These are phyloP conservation scores for Allodekkera sacchari DNA, from an alignment of 805 yeast genomes.

Conservation along the genomic window DNA sequence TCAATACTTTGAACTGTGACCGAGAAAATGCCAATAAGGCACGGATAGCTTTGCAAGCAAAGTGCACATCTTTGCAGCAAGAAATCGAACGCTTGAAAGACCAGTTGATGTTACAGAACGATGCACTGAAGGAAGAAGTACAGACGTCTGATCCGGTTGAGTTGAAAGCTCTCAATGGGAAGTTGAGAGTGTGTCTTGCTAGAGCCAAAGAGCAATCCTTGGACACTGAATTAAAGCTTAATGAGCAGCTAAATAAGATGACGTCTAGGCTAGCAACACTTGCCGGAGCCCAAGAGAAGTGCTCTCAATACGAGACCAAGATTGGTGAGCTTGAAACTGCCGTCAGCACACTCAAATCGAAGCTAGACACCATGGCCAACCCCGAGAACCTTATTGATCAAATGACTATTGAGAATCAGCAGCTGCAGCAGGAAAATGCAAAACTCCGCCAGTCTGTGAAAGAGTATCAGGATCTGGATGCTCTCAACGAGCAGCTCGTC, in stretches of 20 bases:
- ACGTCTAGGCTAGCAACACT: conserved; percentile 12
- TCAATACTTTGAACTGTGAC: conserved; percentile 15
- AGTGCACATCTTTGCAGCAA: conserved; percentile 27
- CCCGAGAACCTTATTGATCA: conserved; percentile 26
- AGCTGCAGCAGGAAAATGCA: conserved; percentile 26
- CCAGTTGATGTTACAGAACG: conserved; percentile 1
- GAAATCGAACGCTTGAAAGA: conserved; percentile 11
- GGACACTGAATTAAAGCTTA: conserved; percentile 20
- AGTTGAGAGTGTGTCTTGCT: conserved; percentile 34
- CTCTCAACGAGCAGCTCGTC: conserved; percentile 43
- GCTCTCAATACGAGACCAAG: conserved; percentile 1
- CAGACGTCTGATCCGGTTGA: background rate
- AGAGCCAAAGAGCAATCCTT: conserved; percentile 24
- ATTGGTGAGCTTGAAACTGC: conserved; percentile 4
- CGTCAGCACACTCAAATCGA: conserved; percentile 20
- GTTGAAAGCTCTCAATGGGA: conserved; percentile 24
- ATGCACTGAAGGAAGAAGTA: conserved; percentile 1
- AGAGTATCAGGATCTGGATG: conserved; percentile 42
- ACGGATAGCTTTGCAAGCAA: conserved; percentile 22
- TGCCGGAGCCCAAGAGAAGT: conserved; percentile 6
- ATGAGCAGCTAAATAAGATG: conserved; percentile 15
- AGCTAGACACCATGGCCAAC: conserved; percentile 20
- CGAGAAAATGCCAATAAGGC: conserved; percentile 19
- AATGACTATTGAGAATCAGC: conserved; percentile 28
- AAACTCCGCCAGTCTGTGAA: conserved; percentile 29